Base-by-base conservation (phyloP, 257 asterid genomes). In the Cinchona pubescens region DNA sequence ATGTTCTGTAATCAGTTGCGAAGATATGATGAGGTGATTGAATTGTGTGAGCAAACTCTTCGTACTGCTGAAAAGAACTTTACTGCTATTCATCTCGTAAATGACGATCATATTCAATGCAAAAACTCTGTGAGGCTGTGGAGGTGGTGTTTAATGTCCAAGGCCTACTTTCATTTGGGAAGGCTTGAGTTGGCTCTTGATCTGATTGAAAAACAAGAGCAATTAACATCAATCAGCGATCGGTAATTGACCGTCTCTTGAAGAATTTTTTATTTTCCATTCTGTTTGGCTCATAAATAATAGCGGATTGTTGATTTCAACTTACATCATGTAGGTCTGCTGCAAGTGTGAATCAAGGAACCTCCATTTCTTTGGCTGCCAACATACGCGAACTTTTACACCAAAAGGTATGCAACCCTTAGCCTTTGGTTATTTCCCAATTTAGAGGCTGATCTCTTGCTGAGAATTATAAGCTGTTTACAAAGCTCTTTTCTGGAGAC, bases 151-250 rank as follows among this genome's bases (percentile, higher is more conserved):
- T 85, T 92, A 71, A 93, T 86, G 88, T 74, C 88, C 46, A 92
- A 84, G 86, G 87, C 91, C 71, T 78, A 86, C 69, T 95, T 83
- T 84, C 91, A 88, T 81, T 80, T 84, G 76, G 99, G 98, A 70
- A 90, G 78, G 86, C 96, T 95, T 74, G 98, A 92, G 60, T 69
- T 78, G 80, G 96, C 98, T 80, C 98, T 92, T 88, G 92, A 85
- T 76, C 83, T 90, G 83, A 88, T 92, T 79, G 96, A 85, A 78
- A 85, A 86, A 75, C 92, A 74, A 83, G 93, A 88, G 82, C 81
- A 88, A 37, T 40, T 76, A 60, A 56, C 69, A 70, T 76, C 85
- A 49, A 49, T 25, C 66, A 79, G 61, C 73, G 75, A 86, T 75
- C 77, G 85, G 97, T 90, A 88, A 82, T 75, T 73, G 7, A 76